Conservation (phyloP, 2,329 filamentous ascomycete species). For the Diaporthe sp. region DNA sequence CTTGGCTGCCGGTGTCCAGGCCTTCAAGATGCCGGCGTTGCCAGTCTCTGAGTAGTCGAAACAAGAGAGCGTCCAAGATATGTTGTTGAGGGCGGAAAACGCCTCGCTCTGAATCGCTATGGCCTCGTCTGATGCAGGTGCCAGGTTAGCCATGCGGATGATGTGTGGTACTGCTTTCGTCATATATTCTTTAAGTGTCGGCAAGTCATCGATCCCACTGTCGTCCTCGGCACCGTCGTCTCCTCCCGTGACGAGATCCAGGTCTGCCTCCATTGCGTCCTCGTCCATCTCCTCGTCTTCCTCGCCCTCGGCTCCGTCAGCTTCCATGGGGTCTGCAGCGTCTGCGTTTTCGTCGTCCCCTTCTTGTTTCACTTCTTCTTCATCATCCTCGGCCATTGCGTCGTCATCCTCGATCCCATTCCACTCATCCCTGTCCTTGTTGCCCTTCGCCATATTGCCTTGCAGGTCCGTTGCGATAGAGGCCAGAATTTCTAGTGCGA, state of each 20-base stretch:
- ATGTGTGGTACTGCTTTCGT: constrained; percentile 59
- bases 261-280: constrained; percentile 71
- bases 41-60: constrained; percentile 67
- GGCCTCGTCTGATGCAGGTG: constrained; percentile 52
- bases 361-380: constrained; percentile 36
- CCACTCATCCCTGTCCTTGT: constrained; percentile 51
- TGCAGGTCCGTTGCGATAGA: constrained; percentile 72
- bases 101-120: constrained; percentile 62
- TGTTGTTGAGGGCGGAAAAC: constrained; percentile 72
- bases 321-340: constrained; percentile 48
- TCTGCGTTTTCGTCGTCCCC: constrained; percentile 27
- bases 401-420: constrained; percentile 53
- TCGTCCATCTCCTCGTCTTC: constrained; percentile 49
- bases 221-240: constrained; percentile 55
- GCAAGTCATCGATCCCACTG: constrained; percentile 60
- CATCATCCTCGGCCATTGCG: constrained; percentile 49
- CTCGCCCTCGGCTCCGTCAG: constrained; percentile 40
- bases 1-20: constrained; percentile 65
- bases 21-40: constrained; percentile 61
- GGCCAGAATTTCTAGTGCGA: constrained; percentile 71
- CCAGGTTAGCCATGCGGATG: constrained; percentile 56
- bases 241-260: constrained; percentile 70
- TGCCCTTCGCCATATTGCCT: constrained; percentile 58
- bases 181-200: constrained; percentile 62
- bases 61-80: constrained; percentile 73